phyloP scores from a whole-genome alignment of 345 rosid species.

The Theobroma cacao region DNA sequence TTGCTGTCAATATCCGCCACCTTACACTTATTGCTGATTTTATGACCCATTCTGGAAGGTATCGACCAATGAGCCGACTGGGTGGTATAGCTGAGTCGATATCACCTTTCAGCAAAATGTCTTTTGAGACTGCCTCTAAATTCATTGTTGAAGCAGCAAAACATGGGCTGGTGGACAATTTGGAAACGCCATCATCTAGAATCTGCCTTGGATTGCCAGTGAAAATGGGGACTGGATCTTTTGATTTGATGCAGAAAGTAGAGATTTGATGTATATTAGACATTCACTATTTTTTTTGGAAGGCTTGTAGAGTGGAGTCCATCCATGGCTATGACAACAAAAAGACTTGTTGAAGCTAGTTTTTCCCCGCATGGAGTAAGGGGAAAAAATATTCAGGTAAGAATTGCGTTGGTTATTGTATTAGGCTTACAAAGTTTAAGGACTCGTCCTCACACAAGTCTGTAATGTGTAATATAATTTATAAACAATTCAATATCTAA shows the following conservation, averaged over 20 bases:
- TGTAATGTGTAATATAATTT: too few species aligned
- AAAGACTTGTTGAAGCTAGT: neutral
- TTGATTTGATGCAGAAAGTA: slow-evolving; percentile 75
- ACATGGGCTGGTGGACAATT: slow-evolving; percentile 59
- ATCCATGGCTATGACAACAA: neutral
- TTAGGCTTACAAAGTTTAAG: neutral
- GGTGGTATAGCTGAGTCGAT: slow-evolving; percentile 83
- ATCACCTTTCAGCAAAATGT: slow-evolving; percentile 84
- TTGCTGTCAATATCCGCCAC: slow-evolving; percentile 76
- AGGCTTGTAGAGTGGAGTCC: neutral
- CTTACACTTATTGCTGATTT: slow-evolving; percentile 81
- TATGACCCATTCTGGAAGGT: slow-evolving; percentile 84
- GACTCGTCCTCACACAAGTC: neutral
- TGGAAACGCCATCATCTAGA: slow-evolving; percentile 88
- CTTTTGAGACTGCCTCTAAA: slow-evolving; percentile 88
- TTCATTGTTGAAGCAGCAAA: slow-evolving; percentile 90
- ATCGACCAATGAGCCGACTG: slow-evolving; percentile 87
- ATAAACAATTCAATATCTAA: too few species aligned
- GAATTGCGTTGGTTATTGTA: neutral
- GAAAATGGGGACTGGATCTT: slow-evolving; percentile 88
- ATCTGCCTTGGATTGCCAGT: slow-evolving; percentile 90
- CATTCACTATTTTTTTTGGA: neutral
- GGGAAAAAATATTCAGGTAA: neutral
- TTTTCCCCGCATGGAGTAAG: neutral
- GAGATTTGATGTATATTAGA: slow-evolving; percentile 28